phyloP scores from a whole-genome alignment of 148 eudicot species.

The Suaeda aralocaspica region DNA sequence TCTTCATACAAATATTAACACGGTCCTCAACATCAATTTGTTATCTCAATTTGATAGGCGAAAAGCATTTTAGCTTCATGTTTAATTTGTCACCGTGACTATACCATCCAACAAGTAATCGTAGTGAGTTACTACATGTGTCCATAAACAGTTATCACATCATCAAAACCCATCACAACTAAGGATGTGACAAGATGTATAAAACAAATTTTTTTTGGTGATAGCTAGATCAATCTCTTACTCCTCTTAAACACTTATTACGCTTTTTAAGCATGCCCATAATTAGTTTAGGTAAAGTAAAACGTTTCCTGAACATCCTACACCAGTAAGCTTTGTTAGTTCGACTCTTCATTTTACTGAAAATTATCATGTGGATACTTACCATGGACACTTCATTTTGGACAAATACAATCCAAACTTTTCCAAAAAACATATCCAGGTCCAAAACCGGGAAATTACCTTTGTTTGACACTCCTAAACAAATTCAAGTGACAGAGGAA shows the following conservation, averaged over 20 bases:
- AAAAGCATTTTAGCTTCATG: not conserved
- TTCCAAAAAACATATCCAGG: too few species aligned
- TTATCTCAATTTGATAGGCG: not conserved
- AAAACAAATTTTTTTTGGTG: too few species aligned
- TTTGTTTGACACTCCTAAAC: too few species aligned
- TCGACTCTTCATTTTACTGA: too few species aligned
- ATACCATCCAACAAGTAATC: not conserved
- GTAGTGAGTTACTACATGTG: not conserved
- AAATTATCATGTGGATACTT: too few species aligned
- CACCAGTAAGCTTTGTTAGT: not conserved
- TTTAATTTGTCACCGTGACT: not conserved
- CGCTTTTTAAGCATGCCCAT: too few species aligned
- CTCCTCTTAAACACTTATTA: too few species aligned
- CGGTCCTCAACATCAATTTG: not conserved
- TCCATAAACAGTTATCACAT: not conserved
- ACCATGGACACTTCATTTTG: too few species aligned
- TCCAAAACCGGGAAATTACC: too few species aligned
- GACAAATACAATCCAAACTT: too few species aligned
- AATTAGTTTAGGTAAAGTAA: not conserved
- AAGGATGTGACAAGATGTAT: not conserved
- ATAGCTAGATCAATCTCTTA: not conserved
- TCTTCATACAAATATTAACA: not conserved
- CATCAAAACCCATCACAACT: not conserved
- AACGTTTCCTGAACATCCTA: not conserved
- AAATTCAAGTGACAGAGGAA: not conserved